These are phyloP conservation scores for Hymenoscyphus linearis DNA, from an alignment of 2,329 filamentous ascomycete genomes.

Conservation along the genomic window DNA sequence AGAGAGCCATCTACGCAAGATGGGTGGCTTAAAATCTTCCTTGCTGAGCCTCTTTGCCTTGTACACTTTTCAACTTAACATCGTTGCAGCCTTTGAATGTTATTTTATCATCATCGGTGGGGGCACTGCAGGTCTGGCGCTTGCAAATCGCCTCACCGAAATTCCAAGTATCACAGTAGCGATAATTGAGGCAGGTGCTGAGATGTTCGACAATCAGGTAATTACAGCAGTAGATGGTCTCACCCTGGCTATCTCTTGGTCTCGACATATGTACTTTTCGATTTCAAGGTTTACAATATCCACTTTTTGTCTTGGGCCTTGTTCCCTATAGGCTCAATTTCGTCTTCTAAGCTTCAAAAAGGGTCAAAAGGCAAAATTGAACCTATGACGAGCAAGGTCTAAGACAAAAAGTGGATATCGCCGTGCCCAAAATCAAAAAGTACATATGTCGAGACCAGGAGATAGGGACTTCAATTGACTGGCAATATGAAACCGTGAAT, in stretches of 20 bases:
- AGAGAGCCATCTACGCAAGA: background rate
- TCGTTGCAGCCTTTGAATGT: background rate
- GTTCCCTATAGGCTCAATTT: too few species aligned
- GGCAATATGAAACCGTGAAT: conserved; percentile 16
- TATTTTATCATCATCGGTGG: conserved; percentile 20
- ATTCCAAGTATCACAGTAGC: conserved; percentile 16
- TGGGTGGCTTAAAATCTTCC: background rate
- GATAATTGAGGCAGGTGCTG: conserved; percentile 22
- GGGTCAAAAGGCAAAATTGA: too few species aligned
- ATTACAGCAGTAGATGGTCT: conserved; percentile 15
- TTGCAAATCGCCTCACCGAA: conserved; percentile 22
- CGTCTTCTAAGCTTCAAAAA: too few species aligned
- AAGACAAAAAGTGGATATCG: too few species aligned
- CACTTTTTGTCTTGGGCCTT: too few species aligned
- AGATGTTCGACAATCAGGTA: conserved; percentile 14
- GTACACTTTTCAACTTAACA: background rate
- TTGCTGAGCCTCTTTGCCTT: background rate
- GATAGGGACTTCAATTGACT: conserved; percentile 18
- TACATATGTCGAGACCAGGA: too few species aligned
- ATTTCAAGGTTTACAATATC: too few species aligned
- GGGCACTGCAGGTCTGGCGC: conserved; percentile 18
- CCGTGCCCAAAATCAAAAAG: too few species aligned
- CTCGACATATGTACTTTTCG: too few species aligned
- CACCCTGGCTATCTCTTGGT: conserved; percentile 7
- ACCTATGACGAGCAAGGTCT: too few species aligned